A percentile compares a stretch with the other conserved stretches of the same genome.
phyloP scores from a whole-genome alignment of 164 flowering plant genomes.

The Umbilicus rupestris region DNA sequence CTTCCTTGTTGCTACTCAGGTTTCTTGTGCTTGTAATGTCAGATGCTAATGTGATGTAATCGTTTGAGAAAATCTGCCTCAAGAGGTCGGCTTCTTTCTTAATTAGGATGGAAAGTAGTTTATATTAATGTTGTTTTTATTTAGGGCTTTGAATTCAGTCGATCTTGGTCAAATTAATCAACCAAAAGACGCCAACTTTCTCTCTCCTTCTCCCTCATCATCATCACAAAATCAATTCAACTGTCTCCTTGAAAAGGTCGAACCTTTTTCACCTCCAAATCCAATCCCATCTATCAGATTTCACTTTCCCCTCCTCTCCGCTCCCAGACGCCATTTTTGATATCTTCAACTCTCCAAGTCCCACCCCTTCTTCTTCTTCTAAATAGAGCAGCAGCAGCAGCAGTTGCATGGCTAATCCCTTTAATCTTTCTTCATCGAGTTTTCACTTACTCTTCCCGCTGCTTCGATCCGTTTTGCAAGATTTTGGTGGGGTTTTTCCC shows the following conservation, averaged over 20 bases:
- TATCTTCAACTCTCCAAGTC: not conserved
- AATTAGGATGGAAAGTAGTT: too few species aligned
- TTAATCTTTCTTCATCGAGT: not conserved
- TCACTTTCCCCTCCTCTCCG: not conserved
- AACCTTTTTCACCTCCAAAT: not conserved
- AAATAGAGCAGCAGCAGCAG: not conserved
- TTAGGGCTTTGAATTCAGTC: too few species aligned
- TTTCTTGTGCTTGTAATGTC: too few species aligned
- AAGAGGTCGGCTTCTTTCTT: too few species aligned
- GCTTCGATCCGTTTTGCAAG: not conserved
- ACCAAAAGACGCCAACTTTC: not conserved
- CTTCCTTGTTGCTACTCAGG: too few species aligned
- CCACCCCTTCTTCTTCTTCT: not conserved
- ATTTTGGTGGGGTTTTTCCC: not conserved
- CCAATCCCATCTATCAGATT: not conserved
- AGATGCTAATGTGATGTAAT: too few species aligned
- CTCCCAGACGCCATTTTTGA: constrained; percentile 4
- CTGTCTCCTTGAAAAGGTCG: not conserved
- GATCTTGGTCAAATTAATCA: too few species aligned
- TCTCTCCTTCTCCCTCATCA: not conserved
- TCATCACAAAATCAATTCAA: not conserved
- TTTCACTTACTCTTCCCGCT: not conserved
- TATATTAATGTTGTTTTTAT: too few species aligned
- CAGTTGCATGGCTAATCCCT: not conserved
- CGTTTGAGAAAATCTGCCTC: too few species aligned